Evolutionary conservation across 2,329 filamentous ascomycete species (phyloP), one percentile per base, ranked within the genome.

Genomic region (Cercospora nicotianae): DNA sequence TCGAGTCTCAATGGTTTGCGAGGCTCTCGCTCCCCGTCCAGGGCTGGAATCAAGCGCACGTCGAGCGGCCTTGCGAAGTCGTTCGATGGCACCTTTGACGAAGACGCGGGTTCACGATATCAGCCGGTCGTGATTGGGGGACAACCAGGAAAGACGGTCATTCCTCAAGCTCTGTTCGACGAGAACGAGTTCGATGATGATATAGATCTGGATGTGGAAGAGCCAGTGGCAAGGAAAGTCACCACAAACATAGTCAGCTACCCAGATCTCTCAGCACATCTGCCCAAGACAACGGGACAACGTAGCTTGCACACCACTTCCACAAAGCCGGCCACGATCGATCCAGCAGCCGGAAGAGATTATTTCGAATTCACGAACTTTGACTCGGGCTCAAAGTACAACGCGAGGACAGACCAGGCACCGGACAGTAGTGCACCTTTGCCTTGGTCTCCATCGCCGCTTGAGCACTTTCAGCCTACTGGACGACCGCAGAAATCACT

Each of bases 141-240:
- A 78, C 79, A 80, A 16, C 66, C 65, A 77, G 64, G 45, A 18
- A 63, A 63, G 59, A 31, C 31, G 10, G 48, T 16, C 42, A 64
- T 68, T 18, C 60, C 72, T 7, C 72, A 76, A n/a, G 70, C 73
- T 42, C 60, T 74, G 68, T 91, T 93, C 70, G 87, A 89, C 68
- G 91, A 93, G 70, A 89, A 94, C 73, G 94, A 97, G 76, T 95
- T 96, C 72, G 92, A 93, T 74, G 91, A 94, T 76, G 93, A 97
- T 73, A 86, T 90, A 20, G 87, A 93, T 65, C 83, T 96, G 26
- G 91, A 93, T 70, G 86, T 89, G 62, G 85, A 91, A 67, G 84
- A 87, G 67, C 87, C 89, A 0, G 79, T 82, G 1, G 82, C 85
- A 1, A 83, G 81, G 71, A 76, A 74, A 45, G 59, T 23, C 2